A percentile compares a stretch with the other conserved stretches of the same genome.
phyloP scores from a whole-genome alignment of 108 stramenopile genomes.

The Pseudonitzschia multiseries region DNA sequence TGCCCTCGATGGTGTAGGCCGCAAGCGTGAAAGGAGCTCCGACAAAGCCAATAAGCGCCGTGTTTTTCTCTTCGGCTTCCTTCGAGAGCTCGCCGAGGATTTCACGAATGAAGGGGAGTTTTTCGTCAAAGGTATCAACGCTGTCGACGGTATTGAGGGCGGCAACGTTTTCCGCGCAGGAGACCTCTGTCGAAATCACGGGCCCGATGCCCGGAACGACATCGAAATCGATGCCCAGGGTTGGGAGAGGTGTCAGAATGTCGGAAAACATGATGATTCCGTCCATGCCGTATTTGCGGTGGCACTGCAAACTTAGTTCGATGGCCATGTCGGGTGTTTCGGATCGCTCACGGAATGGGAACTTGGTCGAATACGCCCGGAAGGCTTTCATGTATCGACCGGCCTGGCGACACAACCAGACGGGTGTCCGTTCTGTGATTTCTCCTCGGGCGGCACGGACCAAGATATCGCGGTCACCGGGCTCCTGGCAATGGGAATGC shows the following conservation, averaged over 20 bases:
- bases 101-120: conserved; percentile 90
- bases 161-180: conserved; percentile 59
- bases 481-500: conserved; percentile 45
- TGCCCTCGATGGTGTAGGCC: conserved; percentile 96
- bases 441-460: conserved; percentile 96
- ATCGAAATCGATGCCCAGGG: conserved; percentile 96
- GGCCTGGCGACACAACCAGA: conserved; percentile 99
- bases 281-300: conserved; percentile 93
- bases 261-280: conserved; percentile 99
- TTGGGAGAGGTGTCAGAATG: conserved; percentile 96
- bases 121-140: conserved; percentile 75
- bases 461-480: conserved; percentile 89
- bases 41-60: conserved; percentile 96
- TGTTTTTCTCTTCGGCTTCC: conserved; percentile 83
- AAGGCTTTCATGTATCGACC: conserved; percentile 99
- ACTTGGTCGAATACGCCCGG: conserved; percentile 91
- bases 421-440: conserved; percentile 89
- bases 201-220: conserved; percentile 94
- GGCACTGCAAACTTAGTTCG: conserved; percentile 93
- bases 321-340: conserved; percentile 95
- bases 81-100: conserved; percentile 73
- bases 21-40: conserved; percentile 98
- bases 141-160: conserved; percentile 41
- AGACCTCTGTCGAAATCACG: conserved; percentile 79
- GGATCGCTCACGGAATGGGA: conserved; percentile 89